Evolutionary conservation across 371 early-diverging fungal genomes (phyloP).

Genomic region (Phascolomyces articulosus): DNA sequence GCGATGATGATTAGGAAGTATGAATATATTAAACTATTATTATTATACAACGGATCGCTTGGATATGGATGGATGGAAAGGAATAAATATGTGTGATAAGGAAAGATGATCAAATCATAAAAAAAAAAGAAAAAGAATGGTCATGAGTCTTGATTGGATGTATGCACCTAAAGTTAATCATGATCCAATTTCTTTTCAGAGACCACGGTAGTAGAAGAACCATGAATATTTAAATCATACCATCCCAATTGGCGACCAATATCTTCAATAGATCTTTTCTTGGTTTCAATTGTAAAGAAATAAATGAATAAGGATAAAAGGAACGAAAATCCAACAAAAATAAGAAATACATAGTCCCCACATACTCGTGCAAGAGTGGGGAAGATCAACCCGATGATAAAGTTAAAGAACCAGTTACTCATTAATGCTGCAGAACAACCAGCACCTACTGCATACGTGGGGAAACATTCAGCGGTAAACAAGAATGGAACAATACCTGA

Average conservation of each 20-base stretch:
- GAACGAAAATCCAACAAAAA: slow-evolving; percentile 66
- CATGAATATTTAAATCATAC: slow-evolving; percentile 29
- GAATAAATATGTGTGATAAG: no score
- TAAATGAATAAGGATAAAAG: slow-evolving; percentile 58
- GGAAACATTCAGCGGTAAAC: slow-evolving; percentile 67
- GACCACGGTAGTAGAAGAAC: background rate
- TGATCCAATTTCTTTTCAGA: no score
- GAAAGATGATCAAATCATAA: no score
- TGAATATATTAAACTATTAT: no score
- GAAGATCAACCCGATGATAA: slow-evolving; percentile 66
- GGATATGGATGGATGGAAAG: no score
- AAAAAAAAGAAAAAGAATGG: no score
- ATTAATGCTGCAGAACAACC: slow-evolving; percentile 64
- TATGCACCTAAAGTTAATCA: no score
- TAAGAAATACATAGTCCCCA: slow-evolving; percentile 72
- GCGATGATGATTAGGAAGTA: no score
- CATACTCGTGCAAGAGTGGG: slow-evolving; percentile 61
- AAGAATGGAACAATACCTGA: slow-evolving; percentile 73
- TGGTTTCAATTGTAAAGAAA: slow-evolving; percentile 80
- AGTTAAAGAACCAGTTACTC: slow-evolving; percentile 73
- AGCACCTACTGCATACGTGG: slow-evolving; percentile 64
- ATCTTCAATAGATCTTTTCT: slow-evolving; percentile 70
- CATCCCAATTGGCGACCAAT: slow-evolving; percentile 54
- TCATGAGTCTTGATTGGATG: no score
- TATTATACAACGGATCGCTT: no score